These are phyloP conservation scores for Aquanectria penicillioides DNA, from an alignment of 2,329 filamentous ascomycete species.

Conservation along the genomic window DNA sequence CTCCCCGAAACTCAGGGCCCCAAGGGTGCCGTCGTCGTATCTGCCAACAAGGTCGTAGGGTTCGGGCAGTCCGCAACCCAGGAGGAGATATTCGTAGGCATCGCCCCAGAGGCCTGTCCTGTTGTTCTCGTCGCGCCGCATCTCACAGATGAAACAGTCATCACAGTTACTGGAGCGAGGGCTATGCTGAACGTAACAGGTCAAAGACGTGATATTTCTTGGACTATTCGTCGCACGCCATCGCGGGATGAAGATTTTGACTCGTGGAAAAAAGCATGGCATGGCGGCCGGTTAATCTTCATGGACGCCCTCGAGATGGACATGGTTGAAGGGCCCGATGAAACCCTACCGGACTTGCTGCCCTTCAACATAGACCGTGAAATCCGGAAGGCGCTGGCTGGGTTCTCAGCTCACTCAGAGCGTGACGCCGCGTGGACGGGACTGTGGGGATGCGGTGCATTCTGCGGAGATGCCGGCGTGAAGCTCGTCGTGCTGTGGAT, in stretches of 20 bases:
- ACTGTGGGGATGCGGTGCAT: slow-evolving; percentile 49
- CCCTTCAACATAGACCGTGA: slow-evolving; percentile 43
- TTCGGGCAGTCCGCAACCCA: slow-evolving; percentile 51
- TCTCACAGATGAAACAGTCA: slow-evolving; percentile 37
- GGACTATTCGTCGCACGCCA: slow-evolving; percentile 10
- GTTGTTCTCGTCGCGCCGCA: slow-evolving; percentile 47
- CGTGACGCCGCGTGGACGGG: slow-evolving; percentile 39
- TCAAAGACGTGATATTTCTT: slow-evolving; percentile 43
- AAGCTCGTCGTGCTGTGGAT: slow-evolving; percentile 47
- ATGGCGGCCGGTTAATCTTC: slow-evolving; percentile 45
- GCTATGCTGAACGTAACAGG: slow-evolving; percentile 44
- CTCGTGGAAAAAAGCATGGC: slow-evolving; percentile 16
- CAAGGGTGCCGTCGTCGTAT: slow-evolving; percentile 43
- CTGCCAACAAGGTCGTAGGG: slow-evolving; percentile 47
- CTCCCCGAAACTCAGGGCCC: slow-evolving; percentile 35
- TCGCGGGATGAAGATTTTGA: background rate
- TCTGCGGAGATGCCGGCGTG: slow-evolving; percentile 45
- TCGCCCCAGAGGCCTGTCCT: slow-evolving; percentile 47
- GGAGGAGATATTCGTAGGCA: slow-evolving; percentile 48
- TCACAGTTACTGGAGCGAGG: slow-evolving; percentile 41
- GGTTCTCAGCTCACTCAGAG: slow-evolving; percentile 37
- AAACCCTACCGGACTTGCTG: slow-evolving; percentile 40
- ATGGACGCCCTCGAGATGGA: slow-evolving; percentile 52
- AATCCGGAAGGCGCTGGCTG: slow-evolving; percentile 41
- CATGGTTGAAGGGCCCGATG: slow-evolving; percentile 26